These are phyloP conservation scores for Populus euphratica DNA, from an alignment of 345 rosid species.

Conservation along the genomic window DNA sequence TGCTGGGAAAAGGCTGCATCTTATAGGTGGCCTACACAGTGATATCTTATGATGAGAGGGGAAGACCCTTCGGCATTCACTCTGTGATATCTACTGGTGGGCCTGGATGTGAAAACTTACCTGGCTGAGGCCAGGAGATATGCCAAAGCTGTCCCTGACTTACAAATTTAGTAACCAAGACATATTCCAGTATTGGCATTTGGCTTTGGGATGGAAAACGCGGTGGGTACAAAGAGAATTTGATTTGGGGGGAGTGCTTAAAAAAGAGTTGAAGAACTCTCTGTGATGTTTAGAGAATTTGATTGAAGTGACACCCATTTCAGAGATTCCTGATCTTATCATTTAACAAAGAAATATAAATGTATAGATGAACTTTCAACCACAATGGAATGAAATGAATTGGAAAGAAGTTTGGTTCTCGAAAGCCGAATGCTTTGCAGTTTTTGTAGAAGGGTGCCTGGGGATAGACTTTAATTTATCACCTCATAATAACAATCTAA, in stretches of 20 bases:
- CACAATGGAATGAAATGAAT: neutral
- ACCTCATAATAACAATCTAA: neutral
- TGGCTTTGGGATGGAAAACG: neutral
- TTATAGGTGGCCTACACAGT: conserved; percentile 37
- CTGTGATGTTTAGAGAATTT: neutral
- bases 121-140: conserved; percentile 17
- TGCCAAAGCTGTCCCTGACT: conserved; percentile 6
- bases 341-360: neutral
- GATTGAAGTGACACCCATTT: conserved; percentile 24
- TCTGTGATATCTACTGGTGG: conserved; percentile 19
- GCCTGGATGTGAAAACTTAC: conserved; percentile 14
- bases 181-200: conserved; percentile 7
- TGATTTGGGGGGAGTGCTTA: neutral
- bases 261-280: neutral
- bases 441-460: neutral
- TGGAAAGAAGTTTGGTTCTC: conserved; percentile 1
- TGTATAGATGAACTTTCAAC: neutral
- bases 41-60: conserved; percentile 26
- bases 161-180: neutral
- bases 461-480: neutral
- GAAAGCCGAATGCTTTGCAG: neutral
- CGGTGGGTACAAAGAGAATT: conserved; percentile 8
- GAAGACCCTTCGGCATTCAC: conserved; percentile 23
- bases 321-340: conserved; percentile 9
- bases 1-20: conserved; percentile 40